These are phyloP conservation scores for Phlyctochytrium arcticum DNA, from an alignment of 192 early-diverging fungal species.

Conservation along the genomic window DNA sequence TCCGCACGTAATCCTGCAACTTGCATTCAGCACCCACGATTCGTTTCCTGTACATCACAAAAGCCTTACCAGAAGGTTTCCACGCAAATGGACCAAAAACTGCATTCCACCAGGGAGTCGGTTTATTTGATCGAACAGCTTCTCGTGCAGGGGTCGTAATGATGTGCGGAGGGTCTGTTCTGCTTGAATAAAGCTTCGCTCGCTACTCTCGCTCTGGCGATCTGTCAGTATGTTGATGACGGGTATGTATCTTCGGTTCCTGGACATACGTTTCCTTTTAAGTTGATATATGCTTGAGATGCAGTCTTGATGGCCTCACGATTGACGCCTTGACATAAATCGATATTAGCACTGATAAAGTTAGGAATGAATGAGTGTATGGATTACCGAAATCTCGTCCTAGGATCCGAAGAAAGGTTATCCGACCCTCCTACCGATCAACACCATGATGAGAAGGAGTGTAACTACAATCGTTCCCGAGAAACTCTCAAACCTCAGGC, in stretches of 20 bases:
- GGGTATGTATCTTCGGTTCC: background rate
- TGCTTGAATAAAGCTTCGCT: slow-evolving; percentile 21
- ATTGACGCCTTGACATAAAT: slow-evolving; percentile 4
- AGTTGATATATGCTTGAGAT: slow-evolving; percentile 1
- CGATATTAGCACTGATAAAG: background rate
- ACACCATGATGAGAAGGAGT: background rate
- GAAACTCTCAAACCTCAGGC: slow-evolving; percentile 19
- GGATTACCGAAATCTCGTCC: slow-evolving; percentile 23
- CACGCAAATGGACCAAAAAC: slow-evolving; percentile 74
- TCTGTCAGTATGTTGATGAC: background rate
- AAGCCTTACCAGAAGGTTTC: slow-evolving; percentile 61
- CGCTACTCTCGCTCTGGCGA: background rate
- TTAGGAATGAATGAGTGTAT: too few relatives aligned
- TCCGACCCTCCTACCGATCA: slow-evolving; percentile 6
- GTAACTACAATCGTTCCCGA: slow-evolving; percentile 1
- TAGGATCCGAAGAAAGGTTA: slow-evolving; percentile 16
- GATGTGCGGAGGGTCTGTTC: slow-evolving; percentile 62
- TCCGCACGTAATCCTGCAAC: slow-evolving; percentile 9
- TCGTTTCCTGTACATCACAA: background rate
- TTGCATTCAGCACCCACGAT: background rate
- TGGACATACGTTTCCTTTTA: background rate
- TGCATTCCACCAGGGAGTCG: slow-evolving; percentile 73
- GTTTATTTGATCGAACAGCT: slow-evolving; percentile 75
- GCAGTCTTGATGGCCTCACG: background rate
- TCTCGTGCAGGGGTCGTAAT: slow-evolving; percentile 64